Evolutionary conservation across 2,329 filamentous ascomycete species (phyloP).

Genomic region (Pseudocercospora vitis): DNA sequence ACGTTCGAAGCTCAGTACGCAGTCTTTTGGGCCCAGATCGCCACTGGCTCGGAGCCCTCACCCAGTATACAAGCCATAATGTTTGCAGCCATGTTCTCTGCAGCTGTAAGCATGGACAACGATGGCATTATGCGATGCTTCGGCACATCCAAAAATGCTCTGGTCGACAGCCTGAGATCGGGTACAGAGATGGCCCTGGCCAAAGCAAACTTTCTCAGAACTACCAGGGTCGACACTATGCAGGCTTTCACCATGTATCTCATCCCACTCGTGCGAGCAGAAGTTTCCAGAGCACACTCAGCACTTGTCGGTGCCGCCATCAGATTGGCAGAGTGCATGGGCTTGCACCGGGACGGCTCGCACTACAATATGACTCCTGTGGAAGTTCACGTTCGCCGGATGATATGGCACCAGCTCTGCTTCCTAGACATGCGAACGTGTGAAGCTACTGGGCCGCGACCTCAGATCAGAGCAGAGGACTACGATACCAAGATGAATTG

Average conservation of each 20-base stretch:
- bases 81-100: conserved; percentile 69
- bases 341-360: conserved; percentile 69
- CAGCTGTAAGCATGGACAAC: conserved; percentile 65
- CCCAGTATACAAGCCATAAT: conserved; percentile 66
- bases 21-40: conserved; percentile 64
- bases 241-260: conserved; percentile 77
- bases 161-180: conserved; percentile 64
- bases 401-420: conserved; percentile 77
- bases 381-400: conserved; percentile 68
- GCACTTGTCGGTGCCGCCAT: conserved; percentile 71
- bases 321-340: conserved; percentile 75
- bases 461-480: conserved; percentile 70
- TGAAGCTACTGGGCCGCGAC: conserved; percentile 70
- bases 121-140: conserved; percentile 53
- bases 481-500: conserved; percentile 72
- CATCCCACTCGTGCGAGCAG: conserved; percentile 69
- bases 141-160: conserved; percentile 55
- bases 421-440: conserved; percentile 74
- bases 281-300: conserved; percentile 72
- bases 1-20: conserved; percentile 66
- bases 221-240: conserved; percentile 70
- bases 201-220: conserved; percentile 69
- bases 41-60: conserved; percentile 60
- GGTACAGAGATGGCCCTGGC: conserved; percentile 67
- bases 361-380: conserved; percentile 65